Conservation (phyloP, 805 yeast genomes). For the Lipomyces kockii region DNA sequence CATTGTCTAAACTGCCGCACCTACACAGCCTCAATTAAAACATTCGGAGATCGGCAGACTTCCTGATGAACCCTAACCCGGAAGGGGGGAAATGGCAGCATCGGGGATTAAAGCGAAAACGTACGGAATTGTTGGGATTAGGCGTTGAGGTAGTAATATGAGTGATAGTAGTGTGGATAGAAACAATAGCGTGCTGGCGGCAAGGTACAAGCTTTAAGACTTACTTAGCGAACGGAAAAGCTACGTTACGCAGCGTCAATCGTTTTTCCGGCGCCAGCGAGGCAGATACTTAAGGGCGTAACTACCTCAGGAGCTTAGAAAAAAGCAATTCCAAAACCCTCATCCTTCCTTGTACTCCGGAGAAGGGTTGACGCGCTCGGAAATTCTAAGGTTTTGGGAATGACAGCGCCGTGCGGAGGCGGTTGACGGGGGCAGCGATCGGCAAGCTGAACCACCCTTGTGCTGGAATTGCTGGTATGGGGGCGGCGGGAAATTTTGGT, state of each 20-base stretch:
- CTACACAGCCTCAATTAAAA: too few relatives aligned
- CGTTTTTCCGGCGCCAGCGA: background rate
- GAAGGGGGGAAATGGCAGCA: background rate
- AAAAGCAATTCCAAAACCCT: too few relatives aligned
- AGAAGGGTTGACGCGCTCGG: background rate
- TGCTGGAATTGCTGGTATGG: background rate
- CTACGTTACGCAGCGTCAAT: background rate
- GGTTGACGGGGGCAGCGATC: background rate
- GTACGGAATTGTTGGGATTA: background rate
- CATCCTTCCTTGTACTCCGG: background rate
- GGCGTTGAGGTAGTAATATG: too few relatives aligned
- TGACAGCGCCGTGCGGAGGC: constrained; percentile 2
- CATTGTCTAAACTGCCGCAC: too few relatives aligned
- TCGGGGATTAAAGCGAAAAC: background rate
- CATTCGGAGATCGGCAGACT: too few relatives aligned
- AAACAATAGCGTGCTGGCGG: too few relatives aligned
- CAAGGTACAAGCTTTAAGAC: background rate
- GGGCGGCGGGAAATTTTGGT: too few relatives aligned
- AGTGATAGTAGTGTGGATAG: too few relatives aligned
- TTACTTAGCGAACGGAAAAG: background rate
- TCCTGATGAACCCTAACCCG: background rate
- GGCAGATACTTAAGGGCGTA: background rate
- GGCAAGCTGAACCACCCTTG: background rate
- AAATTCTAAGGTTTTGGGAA: background rate
- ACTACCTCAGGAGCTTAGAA: too few relatives aligned